phyloP scores from a whole-genome alignment of 805 yeast genomes.

The Metschnikowia amazonensis region DNA sequence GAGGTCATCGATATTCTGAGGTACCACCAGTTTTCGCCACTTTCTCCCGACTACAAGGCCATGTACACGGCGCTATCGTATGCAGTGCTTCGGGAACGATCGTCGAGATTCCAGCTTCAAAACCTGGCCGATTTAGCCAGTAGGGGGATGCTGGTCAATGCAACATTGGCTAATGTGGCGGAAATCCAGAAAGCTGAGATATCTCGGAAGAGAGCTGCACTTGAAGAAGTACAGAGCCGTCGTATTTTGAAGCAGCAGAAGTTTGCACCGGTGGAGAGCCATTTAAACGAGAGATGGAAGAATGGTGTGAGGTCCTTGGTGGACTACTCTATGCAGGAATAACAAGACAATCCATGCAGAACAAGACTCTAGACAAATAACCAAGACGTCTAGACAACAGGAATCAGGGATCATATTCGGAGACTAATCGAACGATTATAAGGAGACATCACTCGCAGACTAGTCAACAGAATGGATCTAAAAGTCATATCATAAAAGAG shows the following conservation, averaged over 20 bases:
- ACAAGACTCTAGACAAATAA: no score
- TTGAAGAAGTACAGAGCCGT: conserved; percentile 40
- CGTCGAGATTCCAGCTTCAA: conserved; percentile 33
- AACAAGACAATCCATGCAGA: no score
- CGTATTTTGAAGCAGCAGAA: conserved; percentile 44
- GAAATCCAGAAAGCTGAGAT: conserved; percentile 20
- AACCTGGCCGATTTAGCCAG: conserved; percentile 37
- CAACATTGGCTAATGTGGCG: conserved; percentile 24
- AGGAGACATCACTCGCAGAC: no score
- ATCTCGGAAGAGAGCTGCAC: conserved; percentile 35
- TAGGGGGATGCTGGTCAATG: conserved; percentile 30
- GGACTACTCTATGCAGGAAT: conserved; percentile 25
- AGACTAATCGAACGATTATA: no score
- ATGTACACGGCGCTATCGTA: conserved; percentile 40
- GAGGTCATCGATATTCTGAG: not conserved
- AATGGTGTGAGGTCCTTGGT: conserved; percentile 41
- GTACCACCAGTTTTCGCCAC: not conserved
- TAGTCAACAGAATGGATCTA: no score
- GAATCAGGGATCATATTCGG: no score
- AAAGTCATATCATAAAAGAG: no score
- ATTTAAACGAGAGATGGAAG: conserved; percentile 48
- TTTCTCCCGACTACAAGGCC: conserved; percentile 19
- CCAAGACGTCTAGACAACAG: no score
- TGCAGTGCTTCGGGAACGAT: conserved; percentile 37
- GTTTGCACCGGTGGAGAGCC: conserved; percentile 42